Conservation (phyloP, 2,329 filamentous ascomycete species). For the Colletotrichum truncatum region DNA sequence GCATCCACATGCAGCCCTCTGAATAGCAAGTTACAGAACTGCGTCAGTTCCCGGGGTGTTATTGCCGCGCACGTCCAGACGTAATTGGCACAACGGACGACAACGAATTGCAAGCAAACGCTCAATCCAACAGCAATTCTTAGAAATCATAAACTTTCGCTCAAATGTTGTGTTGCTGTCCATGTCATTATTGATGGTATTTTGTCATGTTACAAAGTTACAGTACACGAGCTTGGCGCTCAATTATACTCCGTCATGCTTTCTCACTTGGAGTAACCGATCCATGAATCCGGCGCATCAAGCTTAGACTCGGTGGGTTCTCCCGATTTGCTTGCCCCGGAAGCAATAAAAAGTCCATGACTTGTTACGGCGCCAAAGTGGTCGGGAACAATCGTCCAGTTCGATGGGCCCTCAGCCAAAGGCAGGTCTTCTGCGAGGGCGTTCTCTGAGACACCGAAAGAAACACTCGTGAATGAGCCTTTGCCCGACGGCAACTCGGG, state of each 20-base stretch:
- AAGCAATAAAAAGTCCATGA: slow-evolving; percentile 63
- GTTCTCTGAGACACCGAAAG: slow-evolving; percentile 45
- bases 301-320: slow-evolving; percentile 49
- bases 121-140: neutral
- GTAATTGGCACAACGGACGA: slow-evolving; percentile 3
- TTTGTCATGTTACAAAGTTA: neutral
- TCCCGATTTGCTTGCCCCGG: neutral
- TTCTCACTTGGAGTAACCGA: neutral
- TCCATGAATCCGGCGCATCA: slow-evolving; percentile 55
- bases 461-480: slow-evolving; percentile 31
- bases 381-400: slow-evolving; percentile 37
- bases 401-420: slow-evolving; percentile 32
- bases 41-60: slow-evolving; percentile 17
- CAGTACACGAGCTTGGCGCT: neutral
- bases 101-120: neutral
- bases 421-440: neutral
- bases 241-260: neutral
- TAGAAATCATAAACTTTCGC: no score
- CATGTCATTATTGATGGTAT: neutral
- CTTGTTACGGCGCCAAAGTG: slow-evolving; percentile 73
- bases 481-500: slow-evolving; percentile 18
- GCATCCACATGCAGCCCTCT: neutral
- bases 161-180: neutral
- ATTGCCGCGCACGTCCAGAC: slow-evolving; percentile 8
- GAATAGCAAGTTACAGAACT: slow-evolving; percentile 20